phyloP scores from a whole-genome alignment of 164 flowering plant genomes.

The Brasenia schreberi region DNA sequence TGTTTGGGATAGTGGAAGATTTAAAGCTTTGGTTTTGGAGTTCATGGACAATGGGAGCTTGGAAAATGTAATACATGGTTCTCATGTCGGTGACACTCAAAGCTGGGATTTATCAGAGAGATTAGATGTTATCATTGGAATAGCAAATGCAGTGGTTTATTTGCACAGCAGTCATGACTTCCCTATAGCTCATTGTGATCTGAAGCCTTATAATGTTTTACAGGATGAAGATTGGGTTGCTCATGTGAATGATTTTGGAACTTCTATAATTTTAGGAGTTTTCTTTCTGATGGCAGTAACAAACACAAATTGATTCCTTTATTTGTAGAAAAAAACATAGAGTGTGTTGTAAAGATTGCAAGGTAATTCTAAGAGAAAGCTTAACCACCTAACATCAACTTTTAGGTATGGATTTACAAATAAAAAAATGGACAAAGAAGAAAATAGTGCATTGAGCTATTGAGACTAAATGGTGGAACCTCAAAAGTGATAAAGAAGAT shows the following conservation, averaged over 20 bases:
- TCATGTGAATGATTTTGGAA: constrained; percentile 89
- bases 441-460: too few relatives aligned
- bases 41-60: constrained; percentile 80
- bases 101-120: constrained; percentile 44
- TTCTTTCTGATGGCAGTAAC: constrained; percentile 25
- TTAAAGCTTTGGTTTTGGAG: constrained; percentile 63
- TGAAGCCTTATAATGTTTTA: constrained; percentile 78
- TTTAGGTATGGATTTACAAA: too few relatives aligned
- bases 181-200: constrained; percentile 70
- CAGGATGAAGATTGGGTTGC: constrained; percentile 48
- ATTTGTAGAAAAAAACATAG: too few relatives aligned
- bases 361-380: too few relatives aligned
- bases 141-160: constrained; percentile 58
- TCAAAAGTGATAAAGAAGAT: too few relatives aligned
- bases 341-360: too few relatives aligned
- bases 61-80: constrained; percentile 54
- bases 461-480: too few relatives aligned
- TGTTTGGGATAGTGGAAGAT: constrained; percentile 68
- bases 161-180: constrained; percentile 57
- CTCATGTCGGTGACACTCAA: constrained; percentile 13
- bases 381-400: too few relatives aligned
- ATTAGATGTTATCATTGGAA: constrained; percentile 31
- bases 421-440: too few relatives aligned
- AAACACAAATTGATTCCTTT: too few relatives aligned
- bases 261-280: constrained; percentile 64